Evolutionary conservation across 2,329 filamentous ascomycete species (phyloP).

Genomic region (Aspergillus transmontanensis): DNA sequence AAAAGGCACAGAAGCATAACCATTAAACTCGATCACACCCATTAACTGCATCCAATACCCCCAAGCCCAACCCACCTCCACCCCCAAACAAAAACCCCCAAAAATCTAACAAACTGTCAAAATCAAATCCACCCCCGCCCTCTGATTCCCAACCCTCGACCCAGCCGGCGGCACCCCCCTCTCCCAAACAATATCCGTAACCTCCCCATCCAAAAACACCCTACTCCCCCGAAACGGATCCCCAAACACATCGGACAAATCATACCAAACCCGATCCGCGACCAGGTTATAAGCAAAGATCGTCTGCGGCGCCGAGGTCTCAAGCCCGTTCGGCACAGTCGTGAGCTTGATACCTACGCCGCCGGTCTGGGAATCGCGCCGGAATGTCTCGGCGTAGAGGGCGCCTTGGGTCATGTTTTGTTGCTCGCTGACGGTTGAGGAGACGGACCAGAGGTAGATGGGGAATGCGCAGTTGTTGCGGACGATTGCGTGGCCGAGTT

Average conservation of each 20-base stretch:
- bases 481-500: slow-evolving; percentile 35
- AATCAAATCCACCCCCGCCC: slow-evolving; percentile 24
- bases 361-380: slow-evolving; percentile 34
- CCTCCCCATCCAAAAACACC: slow-evolving; percentile 9
- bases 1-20: not conserved
- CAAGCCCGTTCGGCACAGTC: slow-evolving; percentile 36
- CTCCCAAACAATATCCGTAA: slow-evolving; percentile 30
- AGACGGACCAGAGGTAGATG: slow-evolving; percentile 44
- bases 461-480: slow-evolving; percentile 36
- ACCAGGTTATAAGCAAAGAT: slow-evolving; percentile 47
- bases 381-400: slow-evolving; percentile 40
- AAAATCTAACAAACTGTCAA: slow-evolving; percentile 29
- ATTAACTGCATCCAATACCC: not conserved
- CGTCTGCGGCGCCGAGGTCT: slow-evolving; percentile 37
- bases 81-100: not conserved
- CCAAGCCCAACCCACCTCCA: not conserved
- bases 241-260: slow-evolving; percentile 49
- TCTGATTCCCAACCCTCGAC: slow-evolving; percentile 30
- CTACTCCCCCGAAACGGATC: slow-evolving; percentile 39
- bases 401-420: slow-evolving; percentile 24
- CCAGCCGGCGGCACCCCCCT: slow-evolving; percentile 35
- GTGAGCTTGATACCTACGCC: slow-evolving; percentile 49
- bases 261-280: slow-evolving; percentile 40
- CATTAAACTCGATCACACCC: not conserved
- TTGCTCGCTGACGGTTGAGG: slow-evolving; percentile 26